phyloP scores from a whole-genome alignment of 169 alveolate genomes.

The Cryptosporidium xiaoi region DNA sequence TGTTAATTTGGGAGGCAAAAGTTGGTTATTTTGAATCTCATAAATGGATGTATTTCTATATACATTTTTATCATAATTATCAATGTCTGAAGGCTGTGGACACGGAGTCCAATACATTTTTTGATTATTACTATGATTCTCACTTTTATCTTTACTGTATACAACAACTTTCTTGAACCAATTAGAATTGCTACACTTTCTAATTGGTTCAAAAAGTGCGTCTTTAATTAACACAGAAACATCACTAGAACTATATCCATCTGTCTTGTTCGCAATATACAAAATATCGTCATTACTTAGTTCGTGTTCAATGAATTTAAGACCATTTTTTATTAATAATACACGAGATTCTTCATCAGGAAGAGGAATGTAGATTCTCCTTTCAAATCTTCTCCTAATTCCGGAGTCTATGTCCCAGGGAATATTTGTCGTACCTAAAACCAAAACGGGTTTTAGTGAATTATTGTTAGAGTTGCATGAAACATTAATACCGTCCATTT shows the following conservation, averaged over 20 bases:
- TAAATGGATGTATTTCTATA: conserved; percentile 38
- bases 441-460: conserved; percentile 86
- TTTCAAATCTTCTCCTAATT: conserved; percentile 96
- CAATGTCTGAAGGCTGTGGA: conserved; percentile 16
- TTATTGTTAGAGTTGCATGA: conserved; percentile 84
- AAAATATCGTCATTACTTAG: conserved; percentile 85
- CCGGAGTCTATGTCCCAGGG: conserved; percentile 99
- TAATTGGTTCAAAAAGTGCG: conserved; percentile 91
- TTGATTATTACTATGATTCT: background rate
- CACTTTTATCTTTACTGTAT: conserved; percentile 20
- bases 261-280: conserved; percentile 82
- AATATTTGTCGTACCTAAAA: conserved; percentile 91
- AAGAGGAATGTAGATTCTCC: conserved; percentile 97
- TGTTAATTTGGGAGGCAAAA: conserved; percentile 52
- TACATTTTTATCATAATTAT: conserved; percentile 5
- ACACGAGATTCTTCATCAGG: conserved; percentile 95
- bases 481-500: conserved; percentile 95
- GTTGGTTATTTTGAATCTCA: conserved; percentile 63
- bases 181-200: conserved; percentile 88
- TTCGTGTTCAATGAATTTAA: conserved; percentile 80
- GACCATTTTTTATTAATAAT: conserved; percentile 83
- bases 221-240: conserved; percentile 89
- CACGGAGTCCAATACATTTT: conserved; percentile 65
- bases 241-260: conserved; percentile 93
- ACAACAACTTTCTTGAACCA: conserved; percentile 84